Evolutionary conservation across 805 yeast genomes (phyloP).

Genomic region (Saccharomycopsis schoenii): DNA sequence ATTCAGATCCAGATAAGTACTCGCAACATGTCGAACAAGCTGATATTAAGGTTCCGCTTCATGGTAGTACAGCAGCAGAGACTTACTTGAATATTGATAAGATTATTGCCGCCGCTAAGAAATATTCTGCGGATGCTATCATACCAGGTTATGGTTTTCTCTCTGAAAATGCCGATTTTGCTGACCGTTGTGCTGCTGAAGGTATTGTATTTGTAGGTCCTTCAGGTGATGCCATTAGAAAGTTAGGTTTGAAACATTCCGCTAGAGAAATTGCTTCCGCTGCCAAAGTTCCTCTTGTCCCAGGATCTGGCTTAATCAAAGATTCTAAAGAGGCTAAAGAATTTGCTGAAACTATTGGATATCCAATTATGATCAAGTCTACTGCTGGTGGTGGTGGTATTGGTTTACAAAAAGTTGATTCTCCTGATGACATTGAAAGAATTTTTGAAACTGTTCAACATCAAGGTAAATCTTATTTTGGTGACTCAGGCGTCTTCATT

Average conservation of each 20-base stretch:
- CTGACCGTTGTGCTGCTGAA: constrained; percentile 74
- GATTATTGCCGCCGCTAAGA: constrained; percentile 76
- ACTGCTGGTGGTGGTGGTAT: constrained; percentile 99
- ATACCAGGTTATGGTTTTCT: constrained; percentile 97
- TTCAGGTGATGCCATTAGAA: constrained; percentile 83
- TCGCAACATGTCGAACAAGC: constrained; percentile 81
- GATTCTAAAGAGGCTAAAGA: constrained; percentile 63
- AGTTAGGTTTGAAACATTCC: constrained; percentile 88
- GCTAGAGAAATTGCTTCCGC: constrained; percentile 87
- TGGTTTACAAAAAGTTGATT: constrained; percentile 89
- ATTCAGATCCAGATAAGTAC: constrained; percentile 82
- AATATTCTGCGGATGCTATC: constrained; percentile 83
- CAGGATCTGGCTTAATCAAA: constrained; percentile 84
- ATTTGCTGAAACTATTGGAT: constrained; percentile 48
- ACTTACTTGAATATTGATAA: constrained; percentile 82
- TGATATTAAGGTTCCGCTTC: constrained; percentile 69
- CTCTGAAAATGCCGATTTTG: constrained; percentile 92
- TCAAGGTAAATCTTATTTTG: constrained; percentile 88
- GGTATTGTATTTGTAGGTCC: constrained; percentile 96
- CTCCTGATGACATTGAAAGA: constrained; percentile 66
- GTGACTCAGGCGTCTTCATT: constrained; percentile 90
- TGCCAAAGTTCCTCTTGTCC: constrained; percentile 94
- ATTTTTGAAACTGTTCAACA: constrained; percentile 88
- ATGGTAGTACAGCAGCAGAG: constrained; percentile 79
- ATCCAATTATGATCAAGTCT: constrained; percentile 92